phyloP scores from a whole-genome alignment of 2,329 filamentous ascomycete species.

The Ophiostoma quercus region DNA sequence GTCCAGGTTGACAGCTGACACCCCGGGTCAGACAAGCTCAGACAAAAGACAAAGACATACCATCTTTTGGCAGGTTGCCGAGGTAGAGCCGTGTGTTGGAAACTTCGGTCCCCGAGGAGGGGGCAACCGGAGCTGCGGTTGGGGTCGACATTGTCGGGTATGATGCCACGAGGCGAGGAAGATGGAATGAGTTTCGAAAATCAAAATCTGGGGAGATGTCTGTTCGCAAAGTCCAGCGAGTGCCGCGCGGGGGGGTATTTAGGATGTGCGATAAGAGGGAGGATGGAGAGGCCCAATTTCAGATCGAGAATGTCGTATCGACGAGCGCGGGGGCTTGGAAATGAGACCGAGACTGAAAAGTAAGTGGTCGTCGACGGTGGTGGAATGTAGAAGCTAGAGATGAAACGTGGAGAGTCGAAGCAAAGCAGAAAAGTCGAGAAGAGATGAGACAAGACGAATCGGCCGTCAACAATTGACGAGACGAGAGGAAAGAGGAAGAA shows the following conservation, averaged over 20 bases:
- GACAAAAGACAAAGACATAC: slow-evolving; percentile 44
- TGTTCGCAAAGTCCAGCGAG: neutral
- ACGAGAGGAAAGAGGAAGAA: neutral
- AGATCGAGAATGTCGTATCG: neutral
- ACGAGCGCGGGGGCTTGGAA: slow-evolving; percentile 5
- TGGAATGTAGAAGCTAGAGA: neutral
- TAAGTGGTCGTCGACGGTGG: neutral
- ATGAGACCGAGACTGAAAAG: neutral
- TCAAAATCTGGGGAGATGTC: neutral
- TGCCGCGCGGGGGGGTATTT: slow-evolving; percentile 1
- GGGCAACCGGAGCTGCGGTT: slow-evolving; percentile 13
- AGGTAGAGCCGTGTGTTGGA: slow-evolving; percentile 93
- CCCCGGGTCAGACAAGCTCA: slow-evolving; percentile 4
- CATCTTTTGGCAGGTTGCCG: slow-evolving; percentile 81
- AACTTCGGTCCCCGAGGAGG: slow-evolving; percentile 58
- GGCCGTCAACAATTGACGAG: neutral
- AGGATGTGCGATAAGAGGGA: neutral
- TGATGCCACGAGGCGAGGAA: neutral
- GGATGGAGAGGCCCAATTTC: neutral
- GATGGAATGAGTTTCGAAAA: neutral
- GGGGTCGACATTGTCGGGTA: slow-evolving; percentile 22
- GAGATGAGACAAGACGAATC: neutral
- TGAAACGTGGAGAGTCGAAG: neutral
- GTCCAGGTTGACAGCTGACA: neutral
- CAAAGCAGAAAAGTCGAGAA: neutral